Evolutionary conservation across 2,329 filamentous ascomycete species (phyloP).

Genomic region (Parasarocladium wereldwijsianum): DNA sequence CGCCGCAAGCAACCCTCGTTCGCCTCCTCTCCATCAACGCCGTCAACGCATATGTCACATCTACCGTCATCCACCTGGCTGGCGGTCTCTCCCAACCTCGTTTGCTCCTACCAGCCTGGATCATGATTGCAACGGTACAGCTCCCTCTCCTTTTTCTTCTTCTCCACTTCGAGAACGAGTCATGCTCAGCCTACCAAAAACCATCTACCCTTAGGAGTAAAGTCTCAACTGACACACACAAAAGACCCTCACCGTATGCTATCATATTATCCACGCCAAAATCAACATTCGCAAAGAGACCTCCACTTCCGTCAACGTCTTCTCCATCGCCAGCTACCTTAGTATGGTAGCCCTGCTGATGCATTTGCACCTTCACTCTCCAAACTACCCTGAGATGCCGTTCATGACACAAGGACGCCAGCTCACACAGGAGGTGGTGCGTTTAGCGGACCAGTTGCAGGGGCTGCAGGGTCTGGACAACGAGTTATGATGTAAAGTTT

Average conservation of each 20-base stretch:
- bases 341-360: constrained; percentile 56
- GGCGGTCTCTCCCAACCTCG: constrained; percentile 57
- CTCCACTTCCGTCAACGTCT: constrained; percentile 60
- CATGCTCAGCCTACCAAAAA: too few species aligned
- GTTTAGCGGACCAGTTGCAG: constrained; percentile 13
- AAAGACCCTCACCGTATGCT: constrained; percentile 57
- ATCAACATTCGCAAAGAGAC: constrained; percentile 71
- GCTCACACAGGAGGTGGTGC: constrained; percentile 20
- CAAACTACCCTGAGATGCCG: constrained; percentile 46
- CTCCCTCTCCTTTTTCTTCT: constrained; percentile 1
- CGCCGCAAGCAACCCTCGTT: constrained; percentile 65
- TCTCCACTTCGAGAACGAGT: neutral
- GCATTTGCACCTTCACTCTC: constrained; percentile 48
- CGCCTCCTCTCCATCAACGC: constrained; percentile 63
- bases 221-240: too few species aligned
- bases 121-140: constrained; percentile 58
- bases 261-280: constrained; percentile 64
- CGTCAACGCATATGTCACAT: constrained; percentile 61
- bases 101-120: constrained; percentile 62
- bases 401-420: constrained; percentile 27
- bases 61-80: constrained; percentile 54
- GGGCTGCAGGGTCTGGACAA: too few species aligned
- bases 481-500: too few species aligned
- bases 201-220: too few species aligned
- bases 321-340: constrained; percentile 62